phyloP scores from a whole-genome alignment of 73 alveolate species.

The Paramecium tetraurelia region DNA sequence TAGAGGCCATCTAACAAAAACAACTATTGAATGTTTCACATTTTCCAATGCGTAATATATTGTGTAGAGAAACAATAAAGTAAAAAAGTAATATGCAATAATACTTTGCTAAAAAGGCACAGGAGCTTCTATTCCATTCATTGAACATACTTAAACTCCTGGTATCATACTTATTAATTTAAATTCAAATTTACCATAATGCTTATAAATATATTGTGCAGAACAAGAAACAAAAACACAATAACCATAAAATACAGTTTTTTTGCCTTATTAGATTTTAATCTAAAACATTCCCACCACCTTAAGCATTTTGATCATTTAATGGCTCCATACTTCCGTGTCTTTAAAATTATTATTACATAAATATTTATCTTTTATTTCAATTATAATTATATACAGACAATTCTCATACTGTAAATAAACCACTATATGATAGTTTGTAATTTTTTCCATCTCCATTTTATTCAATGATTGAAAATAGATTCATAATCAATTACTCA shows the following conservation, averaged over 20 bases:
- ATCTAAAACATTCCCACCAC: background rate
- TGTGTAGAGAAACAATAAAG: background rate
- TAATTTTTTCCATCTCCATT: background rate
- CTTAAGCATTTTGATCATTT: background rate
- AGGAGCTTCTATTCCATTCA: constrained; percentile 39
- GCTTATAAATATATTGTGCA: background rate
- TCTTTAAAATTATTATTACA: constrained; percentile 12
- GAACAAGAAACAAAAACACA: background rate
- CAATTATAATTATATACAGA: background rate
- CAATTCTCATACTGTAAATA: too few species aligned
- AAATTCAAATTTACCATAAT: constrained; percentile 10
- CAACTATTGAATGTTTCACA: background rate
- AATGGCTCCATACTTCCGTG: constrained; percentile 37
- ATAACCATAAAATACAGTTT: background rate
- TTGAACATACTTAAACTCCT: background rate
- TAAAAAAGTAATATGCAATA: background rate
- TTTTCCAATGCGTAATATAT: background rate
- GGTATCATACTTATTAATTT: constrained; percentile 5
- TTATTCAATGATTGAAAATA: background rate
- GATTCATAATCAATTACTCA: background rate
- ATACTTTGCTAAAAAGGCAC: background rate
- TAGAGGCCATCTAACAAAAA: background rate
- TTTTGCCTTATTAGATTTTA: background rate
- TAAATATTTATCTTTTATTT: background rate
- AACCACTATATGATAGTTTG: background rate